Conservation (phyloP, 306 rosid species). For the Medicago truncatula region MtrunA17r5.0-ANR NC_053046.1:43394001-43394500, state of each 20-base stretch:
- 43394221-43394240: conserved; percentile 47
- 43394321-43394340: conserved; percentile 41
- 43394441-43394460: conserved; percentile 71
- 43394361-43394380: conserved; percentile 47
- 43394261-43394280: conserved; percentile 43
- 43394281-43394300: conserved; percentile 36
- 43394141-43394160: conserved; percentile 40
- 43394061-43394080: conserved; percentile 35
- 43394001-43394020: conserved; percentile 43
- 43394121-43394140: conserved; percentile 39
- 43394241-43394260: conserved; percentile 33
- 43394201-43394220: conserved; percentile 40
- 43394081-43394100: conserved; percentile 32
- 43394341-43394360: conserved; percentile 50
- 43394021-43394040: conserved; percentile 35
- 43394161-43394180: conserved; percentile 40
- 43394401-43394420: conserved; percentile 13
- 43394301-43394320: conserved; percentile 44
- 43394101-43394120: conserved; percentile 36
- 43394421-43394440: conserved; percentile 68
- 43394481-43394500: conserved; percentile 20
- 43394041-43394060: conserved; percentile 32
- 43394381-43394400: conserved; percentile 1
- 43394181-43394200: conserved; percentile 44
- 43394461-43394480: conserved; percentile 50